A percentile compares a stretch with the other conserved stretches of the same genome.
These are phyloP conservation scores for Cladophialophora carrionii DNA, from an alignment of 2,329 filamentous ascomycete species.

Conservation along the genomic window DNA sequence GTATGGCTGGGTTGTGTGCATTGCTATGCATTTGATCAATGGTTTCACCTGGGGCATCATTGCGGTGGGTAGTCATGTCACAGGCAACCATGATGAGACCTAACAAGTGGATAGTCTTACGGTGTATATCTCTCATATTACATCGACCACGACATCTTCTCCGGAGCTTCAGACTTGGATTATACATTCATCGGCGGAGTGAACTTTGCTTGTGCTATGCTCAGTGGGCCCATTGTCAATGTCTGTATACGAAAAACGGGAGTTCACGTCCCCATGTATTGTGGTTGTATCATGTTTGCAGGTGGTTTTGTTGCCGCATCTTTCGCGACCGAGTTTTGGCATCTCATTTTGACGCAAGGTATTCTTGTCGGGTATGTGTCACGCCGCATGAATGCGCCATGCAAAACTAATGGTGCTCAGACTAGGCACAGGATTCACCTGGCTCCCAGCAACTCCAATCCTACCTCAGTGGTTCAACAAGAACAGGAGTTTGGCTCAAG, in stretches of 20 bases:
- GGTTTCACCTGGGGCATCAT: slow-evolving; percentile 43
- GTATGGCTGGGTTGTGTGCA: slow-evolving; percentile 43
- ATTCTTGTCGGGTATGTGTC: slow-evolving; percentile 37
- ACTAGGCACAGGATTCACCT: slow-evolving; percentile 40
- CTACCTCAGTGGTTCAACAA: slow-evolving; percentile 43
- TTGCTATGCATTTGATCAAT: slow-evolving; percentile 41
- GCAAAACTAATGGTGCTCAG: slow-evolving; percentile 1
- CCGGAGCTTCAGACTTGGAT: slow-evolving; percentile 38
- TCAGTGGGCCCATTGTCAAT: slow-evolving; percentile 40
- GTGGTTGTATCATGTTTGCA: slow-evolving; percentile 34
- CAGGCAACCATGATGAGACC: not conserved
- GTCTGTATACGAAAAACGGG: slow-evolving; percentile 35
- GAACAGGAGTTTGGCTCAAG: slow-evolving; percentile 42
- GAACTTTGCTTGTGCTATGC: slow-evolving; percentile 39
- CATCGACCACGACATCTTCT: slow-evolving; percentile 42
- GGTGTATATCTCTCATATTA: slow-evolving; percentile 52
- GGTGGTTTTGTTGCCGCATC: slow-evolving; percentile 40
- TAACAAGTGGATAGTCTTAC: slow-evolving; percentile 40
- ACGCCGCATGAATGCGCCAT: not conserved
- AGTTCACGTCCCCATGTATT: slow-evolving; percentile 38
- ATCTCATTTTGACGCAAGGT: slow-evolving; percentile 40
- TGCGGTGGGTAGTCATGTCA: slow-evolving; percentile 28
- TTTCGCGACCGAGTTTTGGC: slow-evolving; percentile 38
- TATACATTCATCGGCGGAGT: slow-evolving; percentile 44
- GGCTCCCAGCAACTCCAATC: slow-evolving; percentile 37